Conservation (phyloP, 2,329 filamentous ascomycete species). For the Beauveria varroae region DNA sequence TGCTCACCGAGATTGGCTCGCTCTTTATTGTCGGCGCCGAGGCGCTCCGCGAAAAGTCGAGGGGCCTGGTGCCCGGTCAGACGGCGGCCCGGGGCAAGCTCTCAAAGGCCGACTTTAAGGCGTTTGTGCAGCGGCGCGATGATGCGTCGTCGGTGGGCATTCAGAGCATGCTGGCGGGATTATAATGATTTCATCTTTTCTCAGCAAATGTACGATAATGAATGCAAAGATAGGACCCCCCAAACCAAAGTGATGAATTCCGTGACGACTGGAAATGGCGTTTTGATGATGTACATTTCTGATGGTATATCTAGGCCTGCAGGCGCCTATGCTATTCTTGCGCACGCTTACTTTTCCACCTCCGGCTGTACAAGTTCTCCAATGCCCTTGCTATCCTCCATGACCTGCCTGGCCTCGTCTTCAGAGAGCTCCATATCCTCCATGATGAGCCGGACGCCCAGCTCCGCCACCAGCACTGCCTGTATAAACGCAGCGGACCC, state of each 20-base stretch:
- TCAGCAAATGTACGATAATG: conserved; percentile 7
- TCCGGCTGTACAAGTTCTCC: conserved; percentile 50
- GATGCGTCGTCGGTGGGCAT: conserved; percentile 75
- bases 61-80: conserved; percentile 43
- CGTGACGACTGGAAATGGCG: neutral
- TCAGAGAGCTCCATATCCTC: conserved; percentile 44
- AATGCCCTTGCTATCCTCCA: conserved; percentile 59
- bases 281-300: neutral
- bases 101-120: conserved; percentile 65
- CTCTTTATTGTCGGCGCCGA: conserved; percentile 89
- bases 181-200: conserved; percentile 28
- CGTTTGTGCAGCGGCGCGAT: conserved; percentile 78
- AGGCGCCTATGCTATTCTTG: neutral
- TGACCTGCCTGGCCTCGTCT: conserved; percentile 42
- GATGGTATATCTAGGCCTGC: neutral
- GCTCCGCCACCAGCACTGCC: conserved; percentile 69
- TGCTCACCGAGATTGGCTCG: conserved; percentile 87
- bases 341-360: neutral
- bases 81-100: conserved; percentile 44
- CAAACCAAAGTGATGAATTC: neutral
- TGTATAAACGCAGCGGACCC: conserved; percentile 65
- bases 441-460: conserved; percentile 46
- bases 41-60: conserved; percentile 62
- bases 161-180: conserved; percentile 67
- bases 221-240: conserved; percentile 14